Evolutionary conservation across 129 eudicot species (phyloP).

Genomic region (Logfia minima): DNA sequence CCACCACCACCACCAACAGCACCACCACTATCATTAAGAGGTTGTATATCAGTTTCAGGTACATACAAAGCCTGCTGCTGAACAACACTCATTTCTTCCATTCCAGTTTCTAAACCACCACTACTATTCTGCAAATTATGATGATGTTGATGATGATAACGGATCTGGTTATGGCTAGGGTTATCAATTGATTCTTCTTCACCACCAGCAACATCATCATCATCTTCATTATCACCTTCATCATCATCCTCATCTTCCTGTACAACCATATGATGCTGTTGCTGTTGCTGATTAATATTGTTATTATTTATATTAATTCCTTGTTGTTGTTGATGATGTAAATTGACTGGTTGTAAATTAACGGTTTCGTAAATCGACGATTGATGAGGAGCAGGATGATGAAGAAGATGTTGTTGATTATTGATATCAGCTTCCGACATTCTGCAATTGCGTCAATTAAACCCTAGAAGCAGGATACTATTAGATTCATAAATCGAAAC

Average conservation of each 20-base stretch:
- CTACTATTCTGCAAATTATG: conserved; percentile 39
- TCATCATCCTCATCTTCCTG: conserved; percentile 48
- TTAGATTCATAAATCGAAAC: not conserved
- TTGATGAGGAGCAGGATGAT: conserved; percentile 13
- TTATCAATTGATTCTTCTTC: conserved; percentile 56
- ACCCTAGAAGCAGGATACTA: not conserved
- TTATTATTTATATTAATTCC: conserved; percentile 21
- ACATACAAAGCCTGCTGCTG: conserved; percentile 43
- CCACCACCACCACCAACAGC: conserved; percentile 31
- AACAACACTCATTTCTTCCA: conserved; percentile 40
- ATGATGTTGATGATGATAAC: conserved; percentile 42
- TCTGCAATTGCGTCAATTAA: conserved; percentile 20
- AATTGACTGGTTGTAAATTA: conserved; percentile 33
- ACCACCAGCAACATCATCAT: conserved; percentile 44
- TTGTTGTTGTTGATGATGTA: conserved; percentile 34
- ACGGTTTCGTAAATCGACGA: conserved; percentile 30
- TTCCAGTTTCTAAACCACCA: conserved; percentile 32
- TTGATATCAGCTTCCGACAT: conserved; percentile 41
- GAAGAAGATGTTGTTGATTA: conserved; percentile 13
- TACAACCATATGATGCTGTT: conserved; percentile 37
- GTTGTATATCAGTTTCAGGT: conserved; percentile 40
- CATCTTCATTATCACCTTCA: conserved; percentile 35
- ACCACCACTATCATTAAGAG: conserved; percentile 17
- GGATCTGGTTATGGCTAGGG: conserved; percentile 44
- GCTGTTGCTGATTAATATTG: conserved; percentile 25